Evolutionary conservation across 192 early-diverging fungal genomes (phyloP), one percentile per base, ranked within the genome.

Genomic region (Fimicolochytrium jonesii): DNA sequence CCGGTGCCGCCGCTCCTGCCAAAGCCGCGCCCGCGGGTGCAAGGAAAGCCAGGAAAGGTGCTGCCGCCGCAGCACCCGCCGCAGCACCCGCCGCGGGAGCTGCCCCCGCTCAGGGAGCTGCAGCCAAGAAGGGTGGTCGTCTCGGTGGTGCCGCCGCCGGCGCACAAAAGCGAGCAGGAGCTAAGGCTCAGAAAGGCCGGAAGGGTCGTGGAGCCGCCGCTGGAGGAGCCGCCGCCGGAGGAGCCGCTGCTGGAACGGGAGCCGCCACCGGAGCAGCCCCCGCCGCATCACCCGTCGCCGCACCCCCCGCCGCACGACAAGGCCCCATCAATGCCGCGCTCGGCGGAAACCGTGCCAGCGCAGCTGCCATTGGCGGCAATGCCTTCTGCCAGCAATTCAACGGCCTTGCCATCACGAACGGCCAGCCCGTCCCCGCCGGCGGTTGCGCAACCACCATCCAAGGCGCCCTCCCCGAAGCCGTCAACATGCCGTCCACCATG

Each of bases 401-500:
- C 23, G 39, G 42, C 39, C 18, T 66, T 10, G 4, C 44, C 4
- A n/a, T 23, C 48, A 4, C 28, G 17, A 45, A 70, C 28, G 71
- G 71, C 50, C 22, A 54, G 17, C 71, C 73, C 6, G 46, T 47
- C 49, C 33, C 46, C 15, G 30, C 26, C 43, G 71, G 71, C 23
- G 35, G 11, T n/a, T 73, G 71, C 47, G 31, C 48, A 10, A 13
- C 11, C 29, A 72, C 70, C 22, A 0, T 39, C 28, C 49, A 58
- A 50, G 71, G 67, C 28, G 56, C 54, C 20, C 35, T 76, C 53
- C 74, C 74, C 39, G 37, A 53, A 42, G 33, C 60, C 34, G 56
- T 28, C 60, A 56, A 69, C n/a, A 76, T 76, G 74, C 59, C 70
- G 54, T 72, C 70, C 23, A 52, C 69, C 22, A 11, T 76, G 31